A percentile compares a stretch with the other conserved stretches of the same genome.
Conservation (phyloP, 1,139 yeast species). For the Candida sp. region DNA sequence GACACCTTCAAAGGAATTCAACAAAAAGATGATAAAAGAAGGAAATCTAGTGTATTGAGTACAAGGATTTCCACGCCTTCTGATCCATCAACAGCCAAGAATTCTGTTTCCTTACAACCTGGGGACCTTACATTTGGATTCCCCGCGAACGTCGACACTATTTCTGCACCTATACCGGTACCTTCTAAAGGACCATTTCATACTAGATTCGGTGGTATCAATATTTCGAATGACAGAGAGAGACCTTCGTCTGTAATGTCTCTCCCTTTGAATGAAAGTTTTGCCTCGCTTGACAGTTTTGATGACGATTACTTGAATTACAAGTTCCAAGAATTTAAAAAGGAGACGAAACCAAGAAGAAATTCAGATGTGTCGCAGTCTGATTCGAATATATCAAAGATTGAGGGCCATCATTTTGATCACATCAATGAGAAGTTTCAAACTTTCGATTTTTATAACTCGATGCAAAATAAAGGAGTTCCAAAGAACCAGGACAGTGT, state of each 20-base stretch:
- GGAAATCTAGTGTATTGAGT: conserved; percentile 35
- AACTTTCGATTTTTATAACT: conserved; percentile 33
- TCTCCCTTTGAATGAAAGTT: conserved; percentile 67
- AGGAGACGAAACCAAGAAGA: conserved; percentile 5
- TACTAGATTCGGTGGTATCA: conserved; percentile 32
- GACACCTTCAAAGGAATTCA: conserved; percentile 50
- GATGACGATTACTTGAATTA: conserved; percentile 52
- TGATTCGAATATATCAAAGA: conserved; percentile 5
- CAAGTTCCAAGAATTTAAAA: conserved; percentile 31
- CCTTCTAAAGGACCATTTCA: conserved; percentile 10
- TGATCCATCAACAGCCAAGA: conserved; percentile 13
- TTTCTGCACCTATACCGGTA: conserved; percentile 19
- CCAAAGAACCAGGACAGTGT: not conserved
- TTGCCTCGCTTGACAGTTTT: conserved; percentile 73
- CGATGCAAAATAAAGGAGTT: conserved; percentile 27
- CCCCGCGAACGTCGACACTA: not conserved
- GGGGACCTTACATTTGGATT: conserved; percentile 3
- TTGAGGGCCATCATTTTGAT: conserved; percentile 5
- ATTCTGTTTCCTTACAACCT: conserved; percentile 15
- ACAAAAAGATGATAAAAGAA: conserved; percentile 42
- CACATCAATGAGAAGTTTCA: conserved; percentile 31
- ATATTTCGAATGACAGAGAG: conserved; percentile 17
- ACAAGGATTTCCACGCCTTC: conserved; percentile 14
- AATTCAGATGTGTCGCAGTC: conserved; percentile 9
- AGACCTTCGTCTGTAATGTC: conserved; percentile 40